These are phyloP conservation scores for Plasmodium vinckei DNA, from an alignment of 169 alveolate species.

Conservation along the genomic window DNA sequence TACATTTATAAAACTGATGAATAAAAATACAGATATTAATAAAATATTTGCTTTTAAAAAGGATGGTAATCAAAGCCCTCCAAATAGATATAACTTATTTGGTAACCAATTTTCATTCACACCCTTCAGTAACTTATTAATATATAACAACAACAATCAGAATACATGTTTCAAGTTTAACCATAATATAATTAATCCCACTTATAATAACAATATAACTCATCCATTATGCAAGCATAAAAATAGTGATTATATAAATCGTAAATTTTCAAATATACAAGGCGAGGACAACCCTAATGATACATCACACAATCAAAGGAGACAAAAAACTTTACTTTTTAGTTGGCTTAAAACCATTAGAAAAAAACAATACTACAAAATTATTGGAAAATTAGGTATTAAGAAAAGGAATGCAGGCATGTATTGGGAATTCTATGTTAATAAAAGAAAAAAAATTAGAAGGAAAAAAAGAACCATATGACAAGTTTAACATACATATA, in stretches of 20 bases:
- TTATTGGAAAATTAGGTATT: conserved; percentile 85
- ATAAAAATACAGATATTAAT: conserved; percentile 10
- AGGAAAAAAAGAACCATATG: conserved; percentile 81
- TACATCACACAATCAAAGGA: neutral
- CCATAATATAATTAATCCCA: no score
- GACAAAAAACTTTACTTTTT: conserved; percentile 11
- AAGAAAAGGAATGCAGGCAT: conserved; percentile 86
- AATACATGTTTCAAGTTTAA: neutral
- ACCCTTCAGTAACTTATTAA: conserved; percentile 13
- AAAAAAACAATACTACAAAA: conserved; percentile 81
- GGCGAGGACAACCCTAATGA: neutral
- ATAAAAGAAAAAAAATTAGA: conserved; percentile 83
- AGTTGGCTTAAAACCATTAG: conserved; percentile 77
- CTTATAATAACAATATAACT: no score
- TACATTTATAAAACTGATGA: conserved; percentile 8
- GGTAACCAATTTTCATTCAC: neutral
- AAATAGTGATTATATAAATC: no score
- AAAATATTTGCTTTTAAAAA: neutral
- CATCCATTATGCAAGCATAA: no score
- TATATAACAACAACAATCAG: neutral
- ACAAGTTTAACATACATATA: neutral
- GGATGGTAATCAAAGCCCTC: neutral
- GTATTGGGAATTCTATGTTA: conserved; percentile 84
- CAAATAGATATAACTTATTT: neutral
- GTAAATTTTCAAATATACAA: no score